Evolutionary conservation across 2,329 filamentous ascomycete genomes (phyloP).

Genomic region (Simplicillium sp.): DNA sequence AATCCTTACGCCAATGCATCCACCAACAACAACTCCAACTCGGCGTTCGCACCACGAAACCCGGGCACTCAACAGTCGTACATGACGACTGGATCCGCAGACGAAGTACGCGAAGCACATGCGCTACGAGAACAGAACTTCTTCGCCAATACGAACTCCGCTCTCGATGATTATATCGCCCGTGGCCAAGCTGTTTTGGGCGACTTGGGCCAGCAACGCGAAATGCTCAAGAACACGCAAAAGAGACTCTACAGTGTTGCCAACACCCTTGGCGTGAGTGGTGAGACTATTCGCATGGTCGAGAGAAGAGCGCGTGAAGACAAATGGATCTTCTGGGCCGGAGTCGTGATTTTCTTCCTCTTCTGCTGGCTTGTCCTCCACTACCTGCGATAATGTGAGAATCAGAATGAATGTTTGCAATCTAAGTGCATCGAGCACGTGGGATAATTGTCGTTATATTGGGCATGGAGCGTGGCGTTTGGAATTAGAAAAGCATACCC

Average conservation of each 20-base stretch:
- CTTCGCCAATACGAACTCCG: conserved; percentile 69
- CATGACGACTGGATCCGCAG: conserved; percentile 41
- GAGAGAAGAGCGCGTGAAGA: conserved; percentile 87
- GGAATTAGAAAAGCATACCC: neutral
- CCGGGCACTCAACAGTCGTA: conserved; percentile 13
- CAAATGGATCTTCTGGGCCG: conserved; percentile 94
- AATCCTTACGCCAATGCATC: conserved; percentile 73
- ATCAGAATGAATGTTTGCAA: conserved; percentile 5
- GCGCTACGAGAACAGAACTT: conserved; percentile 86
- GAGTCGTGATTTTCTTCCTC: conserved; percentile 74
- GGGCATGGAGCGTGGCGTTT: conserved; percentile 8
- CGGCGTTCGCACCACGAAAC: conserved; percentile 31
- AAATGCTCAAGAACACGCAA: conserved; percentile 93
- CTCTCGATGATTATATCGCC: conserved; percentile 90
- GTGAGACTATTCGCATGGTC: conserved; percentile 95
- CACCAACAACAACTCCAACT: conserved; percentile 13
- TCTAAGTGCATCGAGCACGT: neutral
- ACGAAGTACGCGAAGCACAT: conserved; percentile 67
- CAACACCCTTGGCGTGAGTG: conserved; percentile 86
- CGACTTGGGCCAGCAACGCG: conserved; percentile 80
- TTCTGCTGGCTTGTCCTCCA: conserved; percentile 91
- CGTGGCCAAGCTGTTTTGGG: conserved; percentile 82
- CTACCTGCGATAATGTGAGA: conserved; percentile 54
- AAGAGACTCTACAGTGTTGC: conserved; percentile 83
- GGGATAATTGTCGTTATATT: neutral